Evolutionary conservation across 2,329 filamentous ascomycete genomes (phyloP), one percentile per base, ranked within the genome.

Genomic region (Calonectria honghensis): DNA sequence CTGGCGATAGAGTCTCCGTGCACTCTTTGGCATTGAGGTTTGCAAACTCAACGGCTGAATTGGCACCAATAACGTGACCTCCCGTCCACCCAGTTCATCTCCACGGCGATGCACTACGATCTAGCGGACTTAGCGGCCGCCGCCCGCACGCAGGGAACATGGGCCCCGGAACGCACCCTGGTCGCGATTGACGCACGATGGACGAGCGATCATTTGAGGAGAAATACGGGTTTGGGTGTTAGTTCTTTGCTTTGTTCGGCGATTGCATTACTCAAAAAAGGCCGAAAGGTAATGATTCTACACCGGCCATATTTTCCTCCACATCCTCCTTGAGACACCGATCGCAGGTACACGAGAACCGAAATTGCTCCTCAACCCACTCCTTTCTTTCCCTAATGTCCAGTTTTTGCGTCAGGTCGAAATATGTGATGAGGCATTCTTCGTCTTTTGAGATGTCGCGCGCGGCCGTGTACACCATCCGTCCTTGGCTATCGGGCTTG

Each of bases 401-500:
- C n/a, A 65, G 41, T 5, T 73, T 73, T 0, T 31, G 73, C 4
- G 76, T 76, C 1, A 80, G 75, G 54, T 82, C 81, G 57, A 82
- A 82, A 67, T 82, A 82, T 0, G 80, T 80, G 32, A 82, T 82
- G 51, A 76, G 75, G 27, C 78, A 79, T 27, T 82, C 81, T 61
- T 82, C 81, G 1, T 75, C 77, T 32, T 76, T 68, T 4, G 18
- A 14, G 4, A 82, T 81, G 16, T 82, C 77, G 1, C 78, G 75
- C 1, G 79, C 76, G 27, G 81, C 78, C 0, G 79, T 81, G 3
- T 78, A 82, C 0, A 82, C 75, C 81, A 82, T 82, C 13, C 80
- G 70, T 0, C 74, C 77, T 11, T 75, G 75, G 6, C 48, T 57
- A 4, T 82, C 74, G 0, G 81, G 81, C 18, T 80, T 76, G 39